These are phyloP conservation scores for Syncephalastrum monosporum DNA, from an alignment of 371 early-diverging fungal species.

Conservation along the genomic window DNA sequence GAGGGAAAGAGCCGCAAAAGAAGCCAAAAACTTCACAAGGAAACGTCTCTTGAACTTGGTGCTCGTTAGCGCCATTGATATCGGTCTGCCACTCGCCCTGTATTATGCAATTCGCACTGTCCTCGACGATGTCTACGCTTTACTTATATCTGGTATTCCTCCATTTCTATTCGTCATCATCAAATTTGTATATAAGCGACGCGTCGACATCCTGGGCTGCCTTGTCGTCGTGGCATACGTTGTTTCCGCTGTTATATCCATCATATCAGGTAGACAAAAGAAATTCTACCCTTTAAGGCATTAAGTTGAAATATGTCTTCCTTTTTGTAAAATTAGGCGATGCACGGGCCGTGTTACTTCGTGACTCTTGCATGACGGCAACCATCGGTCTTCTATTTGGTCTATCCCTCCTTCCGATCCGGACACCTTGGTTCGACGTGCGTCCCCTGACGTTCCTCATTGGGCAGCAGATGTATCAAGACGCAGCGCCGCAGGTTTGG, in stretches of 20 bases:
- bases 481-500: slow-evolving; percentile 21
- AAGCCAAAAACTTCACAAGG: too few relatives aligned
- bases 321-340: slow-evolving; percentile 18
- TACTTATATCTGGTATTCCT: slow-evolving; percentile 53
- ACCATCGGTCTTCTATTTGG: slow-evolving; percentile 39
- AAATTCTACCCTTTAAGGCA: too few relatives aligned
- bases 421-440: slow-evolving; percentile 26
- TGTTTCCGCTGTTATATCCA: slow-evolving; percentile 39
- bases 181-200: slow-evolving; percentile 19
- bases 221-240: slow-evolving; percentile 37
- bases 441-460: slow-evolving; percentile 33
- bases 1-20: too few relatives aligned
- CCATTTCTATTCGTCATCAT: slow-evolving; percentile 35
- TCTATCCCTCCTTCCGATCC: slow-evolving; percentile 41
- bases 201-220: slow-evolving; percentile 37
- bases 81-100: slow-evolving; percentile 35
- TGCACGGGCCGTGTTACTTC: slow-evolving; percentile 36
- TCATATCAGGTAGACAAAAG: slow-evolving; percentile 29
- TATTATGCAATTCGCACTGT: slow-evolving; percentile 35
- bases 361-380: slow-evolving; percentile 42
- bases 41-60: slow-evolving; percentile 1
- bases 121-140: slow-evolving; percentile 28
- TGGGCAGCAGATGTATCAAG: slow-evolving; percentile 29
- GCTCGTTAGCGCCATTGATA: slow-evolving; percentile 24
- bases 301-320: too few relatives aligned